These are phyloP conservation scores for Henckelia pumila DNA, from an alignment of 257 asterid species.

Conservation along the genomic window DNA sequence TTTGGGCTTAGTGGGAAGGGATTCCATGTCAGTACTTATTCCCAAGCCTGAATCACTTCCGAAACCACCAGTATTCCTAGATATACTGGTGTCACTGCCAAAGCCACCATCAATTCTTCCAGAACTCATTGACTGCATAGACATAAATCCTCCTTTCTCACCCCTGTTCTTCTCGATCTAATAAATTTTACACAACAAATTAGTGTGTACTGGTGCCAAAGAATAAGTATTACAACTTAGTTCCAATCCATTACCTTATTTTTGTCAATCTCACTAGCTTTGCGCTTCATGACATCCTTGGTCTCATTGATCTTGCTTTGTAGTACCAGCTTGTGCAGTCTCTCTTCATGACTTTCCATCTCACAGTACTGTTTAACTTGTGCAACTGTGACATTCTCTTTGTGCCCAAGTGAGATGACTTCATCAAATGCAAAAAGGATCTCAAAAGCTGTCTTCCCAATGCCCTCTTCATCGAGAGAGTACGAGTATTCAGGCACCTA, in stretches of 20 bases:
- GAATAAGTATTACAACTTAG: conserved; percentile 15
- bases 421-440: conserved; percentile 92
- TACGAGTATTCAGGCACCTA: conserved; percentile 93
- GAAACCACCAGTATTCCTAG: conserved; percentile 57
- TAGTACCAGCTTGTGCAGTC: conserved; percentile 74
- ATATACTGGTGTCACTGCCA: conserved; percentile 58
- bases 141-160: conserved; percentile 67
- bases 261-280: conserved; percentile 93
- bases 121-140: conserved; percentile 73
- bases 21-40: conserved; percentile 58
- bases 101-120: conserved; percentile 72
- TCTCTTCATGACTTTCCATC: conserved; percentile 97
- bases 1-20: conserved; percentile 62
- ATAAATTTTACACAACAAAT: conserved; percentile 17
- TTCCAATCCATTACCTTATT: conserved; percentile 59
- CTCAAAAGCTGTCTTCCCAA: conserved; percentile 80
- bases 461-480: conserved; percentile 90
- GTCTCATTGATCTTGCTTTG: conserved; percentile 90
- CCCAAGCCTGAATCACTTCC: conserved; percentile 66
- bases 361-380: conserved; percentile 97
- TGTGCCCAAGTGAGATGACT: conserved; percentile 87
- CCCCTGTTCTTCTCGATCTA: conserved; percentile 78
- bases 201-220: conserved; percentile 22
- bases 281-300: conserved; percentile 84
- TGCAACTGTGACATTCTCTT: conserved; percentile 85